Conservation (phyloP, 2,329 filamentous ascomycete species). For the Nannizzia gypsea region DNA sequence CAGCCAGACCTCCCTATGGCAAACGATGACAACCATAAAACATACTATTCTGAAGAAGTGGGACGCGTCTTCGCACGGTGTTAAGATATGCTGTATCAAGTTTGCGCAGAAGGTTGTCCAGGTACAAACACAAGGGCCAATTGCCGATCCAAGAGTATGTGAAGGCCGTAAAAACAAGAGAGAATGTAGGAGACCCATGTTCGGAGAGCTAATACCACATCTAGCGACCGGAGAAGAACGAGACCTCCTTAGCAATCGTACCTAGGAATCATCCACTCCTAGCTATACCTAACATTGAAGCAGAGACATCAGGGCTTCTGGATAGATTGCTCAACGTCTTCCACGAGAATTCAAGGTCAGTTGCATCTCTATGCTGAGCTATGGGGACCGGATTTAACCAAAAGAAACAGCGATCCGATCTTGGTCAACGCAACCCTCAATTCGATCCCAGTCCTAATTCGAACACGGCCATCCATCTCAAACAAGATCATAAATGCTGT, state of each 20-base stretch:
- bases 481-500: conserved; percentile 77
- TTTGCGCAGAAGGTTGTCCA: conserved; percentile 90
- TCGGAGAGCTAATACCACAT: conserved; percentile 17
- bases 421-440: conserved; percentile 87
- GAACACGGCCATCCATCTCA: conserved; percentile 65
- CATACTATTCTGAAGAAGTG: conserved; percentile 76
- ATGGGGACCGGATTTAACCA: background rate
- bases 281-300: conserved; percentile 69
- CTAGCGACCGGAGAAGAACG: conserved; percentile 61
- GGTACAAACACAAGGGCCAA: conserved; percentile 74
- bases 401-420: conserved; percentile 58
- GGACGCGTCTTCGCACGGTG: conserved; percentile 63
- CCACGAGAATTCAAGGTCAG: conserved; percentile 75
- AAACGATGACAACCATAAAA: conserved; percentile 80
- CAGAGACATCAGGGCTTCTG: conserved; percentile 79
- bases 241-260: conserved; percentile 78
- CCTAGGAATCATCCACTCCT: conserved; percentile 72
- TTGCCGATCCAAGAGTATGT: conserved; percentile 70
- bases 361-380: conserved; percentile 8
- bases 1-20: conserved; percentile 71
- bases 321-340: conserved; percentile 77
- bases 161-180: background rate
- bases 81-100: conserved; percentile 92
- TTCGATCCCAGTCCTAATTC: conserved; percentile 68
- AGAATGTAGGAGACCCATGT: background rate